Evolutionary conservation across 2,329 filamentous ascomycete genomes (phyloP), one percentile per base, ranked within the genome.

Genomic region (Ophiostoma novo-ulmi): DNA sequence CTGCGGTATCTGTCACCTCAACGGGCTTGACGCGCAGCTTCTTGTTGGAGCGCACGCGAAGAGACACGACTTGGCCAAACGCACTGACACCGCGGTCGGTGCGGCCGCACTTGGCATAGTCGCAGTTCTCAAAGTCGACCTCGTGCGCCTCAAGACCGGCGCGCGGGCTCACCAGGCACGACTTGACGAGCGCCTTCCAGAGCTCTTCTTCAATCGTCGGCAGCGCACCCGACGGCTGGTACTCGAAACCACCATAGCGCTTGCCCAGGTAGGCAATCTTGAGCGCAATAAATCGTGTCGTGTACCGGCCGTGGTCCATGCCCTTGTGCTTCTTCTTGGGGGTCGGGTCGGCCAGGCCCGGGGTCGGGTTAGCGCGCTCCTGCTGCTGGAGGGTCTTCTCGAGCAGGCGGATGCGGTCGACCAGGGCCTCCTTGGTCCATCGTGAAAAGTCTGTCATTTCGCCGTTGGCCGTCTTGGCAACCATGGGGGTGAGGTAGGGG

Each of bases 231-330:
- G 88, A 88, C 72, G 86, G 85, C 77, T 94, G 90, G 79, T 94
- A 92, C 82, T 99, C 95, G 78, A 93, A 96, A 0, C 95, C 95
- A 79, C 95, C 94, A 80, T 98, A 99, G 70, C 88, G 87, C 78
- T 92, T 91, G 66, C 95, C 95, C 48, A 98, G 82, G 78, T 99
- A 99, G 55, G 95, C 94, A 73, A 99, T 89, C 79, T 97, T 98
- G 72, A 99, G 83, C 8, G 94, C 95, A 73, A 99, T 91, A 72
- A 90, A 88, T 66, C 95, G 88, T 1, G 93, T 96, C 48, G 87
- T 86, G 79, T 97, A 97, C 77, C 88, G 91, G 17, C 88, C 88
- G 0, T 92, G 88, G 78, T 98, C 92, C 76, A 97, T 89, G 69
- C 82, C 82, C 73, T 81, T 83, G 75, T 81, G 85, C 67, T 78